Base-by-base conservation (phyloP, 352 stramenopile species). In the Pythium monospermum region DNA sequence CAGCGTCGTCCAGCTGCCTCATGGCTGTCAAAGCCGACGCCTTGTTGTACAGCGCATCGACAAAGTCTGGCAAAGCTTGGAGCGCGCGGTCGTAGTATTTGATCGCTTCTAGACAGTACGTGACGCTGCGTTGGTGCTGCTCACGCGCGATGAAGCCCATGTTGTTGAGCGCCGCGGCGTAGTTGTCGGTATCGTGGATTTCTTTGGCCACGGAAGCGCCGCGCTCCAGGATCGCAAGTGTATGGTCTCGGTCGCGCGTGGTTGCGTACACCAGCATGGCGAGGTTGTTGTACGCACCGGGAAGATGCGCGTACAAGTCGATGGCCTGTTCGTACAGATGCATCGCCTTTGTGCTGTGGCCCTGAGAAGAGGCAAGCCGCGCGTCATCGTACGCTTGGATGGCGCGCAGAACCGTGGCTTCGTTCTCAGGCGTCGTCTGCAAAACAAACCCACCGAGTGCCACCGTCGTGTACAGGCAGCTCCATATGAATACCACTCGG, bases 201-300 rank as follows among this genome's bases (percentile, higher is more conserved):
- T 57, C 45, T 6, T 55, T 25, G 4, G 77, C 70, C 13, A 72
- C 57, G 18, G 33, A 25, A 1, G 74, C 53, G 22, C 80, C 80
- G 23, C 67, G 59, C 42, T 69, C 48, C 21, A 91, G 57, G 2
- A 80, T 40, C 15, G 50, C 45, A 6, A 83, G 10, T 13, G 77
- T 73, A 31, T 73, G 58, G 6, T 68, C 50, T 41, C 26, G 35
- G 47, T 67, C 45, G 4, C 46, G 31, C 1, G 56, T 43, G 2
- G 21, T n/a, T 1, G 74, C 48, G 16, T 64, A 68, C 7, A 87
- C 25, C 21, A 91, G 46, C 61, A 89, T 81, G 0, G 66, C 84
- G 8, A 94, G 48, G 61, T 94, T 93, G 54, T 93, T 92, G 60
- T 85, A 86, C n/a, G 82, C 70, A 5, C 55, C 63, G 4, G 71